Evolutionary conservation across 768 basidiomycete genomes (phyloP).

Genomic region (Strobilomyces echinocephalus): DNA sequence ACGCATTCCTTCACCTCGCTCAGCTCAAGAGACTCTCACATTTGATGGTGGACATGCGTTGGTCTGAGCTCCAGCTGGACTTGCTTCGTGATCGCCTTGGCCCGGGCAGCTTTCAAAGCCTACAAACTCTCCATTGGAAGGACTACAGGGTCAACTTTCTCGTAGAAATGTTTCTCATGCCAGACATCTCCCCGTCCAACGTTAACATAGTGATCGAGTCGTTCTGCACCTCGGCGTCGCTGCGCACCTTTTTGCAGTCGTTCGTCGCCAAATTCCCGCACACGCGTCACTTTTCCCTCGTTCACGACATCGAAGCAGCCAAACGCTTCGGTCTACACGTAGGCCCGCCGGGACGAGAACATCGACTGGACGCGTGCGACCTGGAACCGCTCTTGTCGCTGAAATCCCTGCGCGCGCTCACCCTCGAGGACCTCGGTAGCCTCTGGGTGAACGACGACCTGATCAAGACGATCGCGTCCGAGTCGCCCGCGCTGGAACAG

Average conservation of each 20-base stretch:
- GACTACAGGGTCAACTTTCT: slow-evolving; percentile 17
- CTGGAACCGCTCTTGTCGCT: slow-evolving; percentile 15
- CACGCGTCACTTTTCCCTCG: slow-evolving; percentile 18
- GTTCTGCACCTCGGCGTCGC: slow-evolving; percentile 16
- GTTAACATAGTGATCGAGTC: slow-evolving; percentile 20
- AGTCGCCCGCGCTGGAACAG: slow-evolving; percentile 16
- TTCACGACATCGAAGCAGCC: slow-evolving; percentile 16
- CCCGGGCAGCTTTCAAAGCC: slow-evolving; percentile 9
- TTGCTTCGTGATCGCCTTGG: slow-evolving; percentile 9
- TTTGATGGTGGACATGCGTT: slow-evolving; percentile 21
- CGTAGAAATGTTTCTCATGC: slow-evolving; percentile 18
- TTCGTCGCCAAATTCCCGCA: slow-evolving; percentile 11
- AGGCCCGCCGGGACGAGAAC: slow-evolving; percentile 15
- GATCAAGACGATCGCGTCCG: slow-evolving; percentile 14
- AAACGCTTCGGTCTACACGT: slow-evolving; percentile 20
- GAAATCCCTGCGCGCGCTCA: slow-evolving; percentile 10
- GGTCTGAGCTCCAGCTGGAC: slow-evolving; percentile 16
- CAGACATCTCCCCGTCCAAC: slow-evolving; percentile 5
- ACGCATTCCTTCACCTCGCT: slow-evolving; percentile 22
- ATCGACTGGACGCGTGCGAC: slow-evolving; percentile 7
- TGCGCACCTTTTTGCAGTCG: slow-evolving; percentile 11
- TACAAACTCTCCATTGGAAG: slow-evolving; percentile 21
- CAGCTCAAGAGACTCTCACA: slow-evolving; percentile 17
- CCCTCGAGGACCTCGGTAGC: slow-evolving; percentile 14
- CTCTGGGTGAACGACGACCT: slow-evolving; percentile 14